Base-by-base conservation (phyloP, 164 flowering plant species). In the Chimonanthus salicifolius region DNA sequence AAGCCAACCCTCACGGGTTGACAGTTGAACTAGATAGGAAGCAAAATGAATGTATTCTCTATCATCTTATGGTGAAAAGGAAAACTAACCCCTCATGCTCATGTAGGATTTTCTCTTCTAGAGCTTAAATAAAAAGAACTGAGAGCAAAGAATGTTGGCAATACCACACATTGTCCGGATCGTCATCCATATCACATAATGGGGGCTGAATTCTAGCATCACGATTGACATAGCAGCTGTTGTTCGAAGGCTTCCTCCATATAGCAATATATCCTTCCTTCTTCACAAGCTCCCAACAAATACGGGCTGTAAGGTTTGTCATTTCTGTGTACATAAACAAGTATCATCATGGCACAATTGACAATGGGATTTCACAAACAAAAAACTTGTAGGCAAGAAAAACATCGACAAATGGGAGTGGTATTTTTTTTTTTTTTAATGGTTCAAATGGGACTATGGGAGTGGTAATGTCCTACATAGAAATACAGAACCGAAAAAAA, bases 141-240 rank as follows among this genome's bases (percentile, higher is more conserved):
- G 7, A 58, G 67, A 72, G 73, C 4, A 43, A 10, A 20, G 33
- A 63, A 72, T 54, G 64, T 45, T 3, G 64, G 51, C 72, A 49
- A 66, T 87, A 92, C 98, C 98, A 94, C 74, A 91, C 89, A 62
- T 83, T 87, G 75, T 94, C 95, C 21, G 95, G 97, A 78, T 91
- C 84, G 78, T 94, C 95, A 70, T 83, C 77, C 72, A 78, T 74
- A 62, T 84, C 94, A 86, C 97, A 91, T 63, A 92, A 69, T 33
- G 95, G 92, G 75, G 97, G 98, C 67, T 70, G 70, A 33, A 72
- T 69, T 58, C 85, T 88, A 71, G 74, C 79, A 70, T 82, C 86
- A 62, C 91, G 96, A 69, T 69, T 85, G 58, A 92, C 72, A 82
- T 92, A 94, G 81, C 97, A 94, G 69, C 77, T 83, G 81, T 92